phyloP scores from a whole-genome alignment of 805 yeast species.

The Hanseniaspora vineae region DNA sequence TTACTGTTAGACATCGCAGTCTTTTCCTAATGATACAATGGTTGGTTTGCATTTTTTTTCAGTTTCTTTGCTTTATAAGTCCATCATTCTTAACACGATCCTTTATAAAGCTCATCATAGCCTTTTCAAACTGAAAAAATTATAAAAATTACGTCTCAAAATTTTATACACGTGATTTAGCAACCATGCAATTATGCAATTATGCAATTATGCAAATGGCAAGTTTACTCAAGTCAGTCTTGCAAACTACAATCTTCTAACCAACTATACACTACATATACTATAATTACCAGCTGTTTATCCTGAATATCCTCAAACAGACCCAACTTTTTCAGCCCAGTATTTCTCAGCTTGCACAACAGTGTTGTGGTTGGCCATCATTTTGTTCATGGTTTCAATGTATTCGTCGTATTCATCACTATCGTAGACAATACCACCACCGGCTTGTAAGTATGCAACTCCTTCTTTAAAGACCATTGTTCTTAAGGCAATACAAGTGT shows the following conservation, averaged over 20 bases:
- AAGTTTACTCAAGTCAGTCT: too few species aligned
- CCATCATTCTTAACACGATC: background rate
- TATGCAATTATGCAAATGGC: too few species aligned
- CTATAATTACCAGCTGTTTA: too few species aligned
- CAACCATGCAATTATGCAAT: too few species aligned
- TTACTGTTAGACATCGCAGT: background rate
- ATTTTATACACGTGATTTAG: too few species aligned
- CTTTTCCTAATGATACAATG: background rate
- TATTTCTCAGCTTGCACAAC: slow-evolving; percentile 83
- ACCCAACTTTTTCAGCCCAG: slow-evolving; percentile 41
- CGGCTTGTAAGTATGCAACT: slow-evolving; percentile 88
- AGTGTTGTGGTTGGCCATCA: slow-evolving; percentile 85
- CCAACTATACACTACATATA: background rate
- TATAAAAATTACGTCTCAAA: too few species aligned
- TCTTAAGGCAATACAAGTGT: slow-evolving; percentile 93
- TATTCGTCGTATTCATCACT: slow-evolving; percentile 94
- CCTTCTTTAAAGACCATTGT: slow-evolving; percentile 94
- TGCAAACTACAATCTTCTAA: background rate
- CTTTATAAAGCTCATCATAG: too few species aligned
- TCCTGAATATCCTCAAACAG: background rate
- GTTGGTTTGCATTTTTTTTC: background rate
- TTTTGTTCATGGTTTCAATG: slow-evolving; percentile 92
- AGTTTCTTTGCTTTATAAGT: background rate
- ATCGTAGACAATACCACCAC: slow-evolving; percentile 96
- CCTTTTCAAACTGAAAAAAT: too few species aligned